Percentiles rank a stretch among this genome's conserved stretches.
These are phyloP conservation scores for Candida michaelii DNA, from an alignment of 805 yeast genomes.

Conservation along the genomic window DNA sequence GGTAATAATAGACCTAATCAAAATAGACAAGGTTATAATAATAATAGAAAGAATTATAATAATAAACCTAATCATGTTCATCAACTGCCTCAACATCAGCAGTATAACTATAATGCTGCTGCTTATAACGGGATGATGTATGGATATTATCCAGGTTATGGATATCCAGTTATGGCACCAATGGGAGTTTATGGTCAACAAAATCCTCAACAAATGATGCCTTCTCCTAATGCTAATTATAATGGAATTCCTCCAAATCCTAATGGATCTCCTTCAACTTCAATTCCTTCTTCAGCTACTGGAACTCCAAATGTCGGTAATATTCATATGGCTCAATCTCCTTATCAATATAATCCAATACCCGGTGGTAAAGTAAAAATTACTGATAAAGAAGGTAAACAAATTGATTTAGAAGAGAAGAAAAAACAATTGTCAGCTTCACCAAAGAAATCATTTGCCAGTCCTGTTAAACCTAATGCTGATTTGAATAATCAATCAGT, in stretches of 20 bases:
- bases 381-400: conserved; percentile 44
- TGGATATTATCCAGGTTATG: conserved; percentile 26
- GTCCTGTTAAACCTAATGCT: conserved; percentile 15
- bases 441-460: conserved; percentile 20
- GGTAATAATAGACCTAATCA: conserved; percentile 7
- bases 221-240: conserved; percentile 9
- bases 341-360: conserved; percentile 10
- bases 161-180: conserved; percentile 19
- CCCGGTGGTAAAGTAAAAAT: conserved; percentile 30
- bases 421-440: conserved; percentile 31
- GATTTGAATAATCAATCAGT: background rate
- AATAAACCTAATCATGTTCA: conserved; percentile 16
- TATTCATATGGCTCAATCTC: conserved; percentile 2
- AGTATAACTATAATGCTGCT: conserved; percentile 21
- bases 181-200: conserved; percentile 15
- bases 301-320: conserved; percentile 2
- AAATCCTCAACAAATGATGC: conserved; percentile 6
- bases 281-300: background rate
- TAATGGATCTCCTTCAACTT: conserved; percentile 8
- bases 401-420: conserved; percentile 43
- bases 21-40: conserved; percentile 12
- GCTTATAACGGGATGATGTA: conserved; percentile 17
- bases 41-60: conserved; percentile 17
- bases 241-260: conserved; percentile 2
- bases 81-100: conserved; percentile 20